Percentiles rank a stretch among this genome's conserved stretches.
Evolutionary conservation across 2,329 filamentous ascomycete genomes (phyloP).

Genomic region (Ceratocystis colombiana): DNA sequence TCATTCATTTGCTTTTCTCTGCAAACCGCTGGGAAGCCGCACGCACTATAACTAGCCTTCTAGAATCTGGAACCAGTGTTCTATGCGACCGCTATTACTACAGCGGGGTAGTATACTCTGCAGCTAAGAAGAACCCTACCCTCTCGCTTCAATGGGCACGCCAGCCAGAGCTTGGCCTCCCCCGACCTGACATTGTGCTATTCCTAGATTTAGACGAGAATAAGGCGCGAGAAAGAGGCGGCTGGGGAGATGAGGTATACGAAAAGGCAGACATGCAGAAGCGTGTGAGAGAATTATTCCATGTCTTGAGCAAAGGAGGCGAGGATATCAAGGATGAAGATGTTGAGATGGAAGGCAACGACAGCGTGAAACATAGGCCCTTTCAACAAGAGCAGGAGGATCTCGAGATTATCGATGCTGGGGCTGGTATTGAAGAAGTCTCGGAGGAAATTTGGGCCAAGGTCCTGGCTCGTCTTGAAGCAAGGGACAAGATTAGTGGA

Average conservation of each 20-base stretch:
- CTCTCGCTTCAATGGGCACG: conserved; percentile 71
- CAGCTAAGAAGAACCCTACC: conserved; percentile 66
- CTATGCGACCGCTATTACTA: conserved; percentile 92
- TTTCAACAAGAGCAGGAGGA: conserved; percentile 45
- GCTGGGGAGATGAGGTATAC: conserved; percentile 81
- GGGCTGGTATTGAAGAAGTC: conserved; percentile 46
- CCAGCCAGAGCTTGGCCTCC: conserved; percentile 73
- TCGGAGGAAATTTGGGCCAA: conserved; percentile 46
- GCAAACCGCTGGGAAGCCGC: conserved; percentile 79
- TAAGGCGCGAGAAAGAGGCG: conserved; percentile 64
- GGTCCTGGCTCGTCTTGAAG: conserved; percentile 39
- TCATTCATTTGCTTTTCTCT: conserved; percentile 80
- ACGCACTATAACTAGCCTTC: conserved; percentile 40
- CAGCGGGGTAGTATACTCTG: conserved; percentile 85
- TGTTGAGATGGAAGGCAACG: conserved; percentile 21
- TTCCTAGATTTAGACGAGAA: conserved; percentile 75
- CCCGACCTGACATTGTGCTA: conserved; percentile 74
- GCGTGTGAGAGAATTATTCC: conserved; percentile 64
- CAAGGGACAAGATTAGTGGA: conserved; percentile 42
- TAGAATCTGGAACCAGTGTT: conserved; percentile 61
- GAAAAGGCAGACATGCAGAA: conserved; percentile 76
- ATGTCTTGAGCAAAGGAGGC: conserved; percentile 32
- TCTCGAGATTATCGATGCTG: conserved; percentile 46
- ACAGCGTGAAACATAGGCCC: conserved; percentile 26
- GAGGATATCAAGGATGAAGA: conserved; percentile 28